A percentile compares a stretch with the other conserved stretches of the same genome.
Conservation (phyloP, 2,329 filamentous ascomycete species). For the Aspergillus sp. region DNA sequence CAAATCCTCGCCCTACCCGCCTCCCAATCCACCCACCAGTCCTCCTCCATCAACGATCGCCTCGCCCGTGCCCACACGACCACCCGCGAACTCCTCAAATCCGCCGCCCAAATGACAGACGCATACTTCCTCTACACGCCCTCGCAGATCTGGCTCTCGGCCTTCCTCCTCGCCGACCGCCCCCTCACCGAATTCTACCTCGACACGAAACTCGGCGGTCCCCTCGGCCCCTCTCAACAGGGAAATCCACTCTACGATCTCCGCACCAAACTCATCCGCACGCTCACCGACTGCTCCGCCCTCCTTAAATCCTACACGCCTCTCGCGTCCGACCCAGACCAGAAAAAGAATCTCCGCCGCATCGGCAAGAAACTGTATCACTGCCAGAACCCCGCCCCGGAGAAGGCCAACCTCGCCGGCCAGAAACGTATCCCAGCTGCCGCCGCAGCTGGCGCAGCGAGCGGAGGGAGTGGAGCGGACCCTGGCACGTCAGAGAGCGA, state of each 20-base stretch:
- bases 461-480: constrained; percentile 16
- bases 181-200: constrained; percentile 47
- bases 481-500: constrained; percentile 35
- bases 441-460: constrained; percentile 10
- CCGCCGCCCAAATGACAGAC: constrained; percentile 81
- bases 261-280: constrained; percentile 37
- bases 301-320: constrained; percentile 42
- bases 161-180: constrained; percentile 71
- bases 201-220: constrained; percentile 41
- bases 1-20: constrained; percentile 32
- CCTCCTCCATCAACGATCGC: constrained; percentile 42
- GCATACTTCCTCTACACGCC: constrained; percentile 97
- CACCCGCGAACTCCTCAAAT: constrained; percentile 72
- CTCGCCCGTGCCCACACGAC: constrained; percentile 66
- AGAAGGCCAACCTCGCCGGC: constrained; percentile 44
- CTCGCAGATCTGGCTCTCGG: constrained; percentile 86
- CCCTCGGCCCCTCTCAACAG: constrained; percentile 5
- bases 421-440: constrained; percentile 44
- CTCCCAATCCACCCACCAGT: constrained; percentile 16
- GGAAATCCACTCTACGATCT: constrained; percentile 30
- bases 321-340: constrained; percentile 37
- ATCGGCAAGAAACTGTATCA: constrained; percentile 52
- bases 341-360: constrained; percentile 43
- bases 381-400: constrained; percentile 45
- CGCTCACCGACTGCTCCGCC: constrained; percentile 38